These are phyloP conservation scores for Hymenoscyphus albidus DNA, from an alignment of 2,329 filamentous ascomycete genomes.

Conservation along the genomic window DNA sequence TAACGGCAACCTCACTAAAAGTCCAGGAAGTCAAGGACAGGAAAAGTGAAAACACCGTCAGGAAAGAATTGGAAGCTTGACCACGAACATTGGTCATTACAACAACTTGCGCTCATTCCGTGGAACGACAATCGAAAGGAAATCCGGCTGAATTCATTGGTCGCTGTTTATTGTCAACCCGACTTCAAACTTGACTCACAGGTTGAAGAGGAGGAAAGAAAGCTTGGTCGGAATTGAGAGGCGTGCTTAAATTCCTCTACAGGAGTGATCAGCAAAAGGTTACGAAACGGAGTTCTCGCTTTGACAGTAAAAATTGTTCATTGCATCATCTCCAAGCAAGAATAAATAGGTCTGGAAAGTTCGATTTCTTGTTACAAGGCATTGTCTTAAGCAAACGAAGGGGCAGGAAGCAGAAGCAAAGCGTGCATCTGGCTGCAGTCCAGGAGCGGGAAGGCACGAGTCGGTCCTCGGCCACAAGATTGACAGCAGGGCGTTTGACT, in stretches of 20 bases:
- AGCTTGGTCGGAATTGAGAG: neutral
- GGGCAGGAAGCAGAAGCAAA: neutral
- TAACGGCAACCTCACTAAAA: neutral
- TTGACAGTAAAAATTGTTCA: neutral
- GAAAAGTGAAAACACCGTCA: neutral
- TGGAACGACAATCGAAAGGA: neutral
- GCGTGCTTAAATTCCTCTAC: neutral
- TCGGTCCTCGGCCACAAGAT: slow-evolving; percentile 7
- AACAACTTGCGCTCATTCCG: neutral
- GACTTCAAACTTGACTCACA: neutral
- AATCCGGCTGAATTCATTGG: neutral
- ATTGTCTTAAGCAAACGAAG: neutral
- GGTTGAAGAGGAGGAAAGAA: neutral
- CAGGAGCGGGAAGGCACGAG: slow-evolving; percentile 8
- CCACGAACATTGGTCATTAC: neutral
- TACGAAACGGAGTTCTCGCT: neutral
- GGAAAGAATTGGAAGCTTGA: neutral
- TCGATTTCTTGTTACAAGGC: neutral
- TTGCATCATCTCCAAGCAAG: neutral
- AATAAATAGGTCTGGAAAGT: neutral
- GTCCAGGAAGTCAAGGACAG: neutral
- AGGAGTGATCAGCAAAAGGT: neutral
- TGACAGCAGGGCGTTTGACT: neutral
- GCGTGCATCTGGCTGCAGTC: neutral
- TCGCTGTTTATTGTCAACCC: neutral